Evolutionary conservation across 768 basidiomycete genomes (phyloP).

Genomic region (Auriscalpium orientale): DNA sequence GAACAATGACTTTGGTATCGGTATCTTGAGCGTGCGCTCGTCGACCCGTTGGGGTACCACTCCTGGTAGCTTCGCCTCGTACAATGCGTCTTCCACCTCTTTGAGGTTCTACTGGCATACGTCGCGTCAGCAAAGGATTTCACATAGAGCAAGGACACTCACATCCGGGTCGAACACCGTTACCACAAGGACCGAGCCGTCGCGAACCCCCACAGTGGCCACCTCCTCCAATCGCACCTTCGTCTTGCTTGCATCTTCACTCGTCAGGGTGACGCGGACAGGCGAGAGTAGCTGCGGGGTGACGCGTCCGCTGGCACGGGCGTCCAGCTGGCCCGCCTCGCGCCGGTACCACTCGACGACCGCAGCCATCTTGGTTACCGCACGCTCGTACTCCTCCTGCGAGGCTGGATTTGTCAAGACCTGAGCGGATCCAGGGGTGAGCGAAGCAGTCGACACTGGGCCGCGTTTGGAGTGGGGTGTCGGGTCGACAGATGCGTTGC

Average conservation of each 20-base stretch:
- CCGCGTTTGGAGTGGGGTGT: slow-evolving; percentile 2
- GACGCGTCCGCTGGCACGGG: slow-evolving; percentile 68
- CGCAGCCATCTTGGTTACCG: slow-evolving; percentile 55
- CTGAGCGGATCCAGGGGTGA: slow-evolving; percentile 64
- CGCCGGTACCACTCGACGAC: slow-evolving; percentile 71
- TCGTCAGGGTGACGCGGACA: slow-evolving; percentile 51
- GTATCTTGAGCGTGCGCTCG: slow-evolving; percentile 64
- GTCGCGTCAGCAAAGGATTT: not conserved
- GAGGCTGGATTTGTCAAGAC: slow-evolving; percentile 43
- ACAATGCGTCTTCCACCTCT: slow-evolving; percentile 65
- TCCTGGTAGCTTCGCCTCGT: slow-evolving; percentile 66
- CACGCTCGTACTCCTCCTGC: slow-evolving; percentile 52
- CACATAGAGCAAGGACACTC: slow-evolving; percentile 20
- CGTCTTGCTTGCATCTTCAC: slow-evolving; percentile 20
- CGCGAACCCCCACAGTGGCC: slow-evolving; percentile 74
- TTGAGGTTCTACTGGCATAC: slow-evolving; percentile 57
- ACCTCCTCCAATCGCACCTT: slow-evolving; percentile 50
- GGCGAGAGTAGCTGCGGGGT: slow-evolving; percentile 64
- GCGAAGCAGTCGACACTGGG: slow-evolving; percentile 39
- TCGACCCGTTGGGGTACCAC: slow-evolving; percentile 69
- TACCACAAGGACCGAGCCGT: slow-evolving; percentile 65
- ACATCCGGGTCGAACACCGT: slow-evolving; percentile 78
- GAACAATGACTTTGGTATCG: slow-evolving; percentile 62
- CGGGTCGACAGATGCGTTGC: not conserved
- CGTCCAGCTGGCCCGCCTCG: slow-evolving; percentile 65